These are phyloP conservation scores for Syncephalis plumigaleata DNA, from an alignment of 371 early-diverging fungal species.

Conservation along the genomic window DNA sequence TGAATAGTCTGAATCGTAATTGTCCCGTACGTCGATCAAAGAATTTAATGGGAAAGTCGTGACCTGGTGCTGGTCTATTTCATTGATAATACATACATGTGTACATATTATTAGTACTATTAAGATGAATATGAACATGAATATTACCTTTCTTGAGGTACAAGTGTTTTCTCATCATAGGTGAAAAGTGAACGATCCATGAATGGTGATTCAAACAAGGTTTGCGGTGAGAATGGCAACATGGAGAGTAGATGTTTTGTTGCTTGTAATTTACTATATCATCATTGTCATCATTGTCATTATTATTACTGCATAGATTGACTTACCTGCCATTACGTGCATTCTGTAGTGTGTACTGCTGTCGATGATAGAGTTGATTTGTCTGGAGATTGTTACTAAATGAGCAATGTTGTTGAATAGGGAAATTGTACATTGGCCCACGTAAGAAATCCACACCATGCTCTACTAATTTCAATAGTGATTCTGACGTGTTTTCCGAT, in stretches of 20 bases:
- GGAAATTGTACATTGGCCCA: constrained; percentile 16
- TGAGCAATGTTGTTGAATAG: constrained; percentile 18
- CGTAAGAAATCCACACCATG: constrained; percentile 20
- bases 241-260: constrained; percentile 24
- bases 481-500: constrained; percentile 33
- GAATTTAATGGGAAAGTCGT: constrained; percentile 36
- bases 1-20: constrained; percentile 27
- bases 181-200: constrained; percentile 31
- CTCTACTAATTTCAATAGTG: constrained; percentile 23
- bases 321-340: constrained; percentile 45
- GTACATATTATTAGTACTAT: neutral
- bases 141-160: constrained; percentile 25
- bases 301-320: neutral
- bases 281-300: neutral
- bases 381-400: constrained; percentile 29
- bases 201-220: constrained; percentile 32
- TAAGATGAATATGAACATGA: neutral
- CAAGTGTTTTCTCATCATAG: constrained; percentile 39
- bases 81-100: neutral
- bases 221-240: constrained; percentile 35
- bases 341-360: constrained; percentile 28
- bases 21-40: constrained; percentile 24
- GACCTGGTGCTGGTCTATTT: constrained; percentile 17
- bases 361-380: constrained; percentile 22
- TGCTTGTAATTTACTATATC: constrained; percentile 21